Evolutionary conservation across 2,329 filamentous ascomycete genomes (phyloP).

Genomic region (Simplicillium sp.): DNA sequence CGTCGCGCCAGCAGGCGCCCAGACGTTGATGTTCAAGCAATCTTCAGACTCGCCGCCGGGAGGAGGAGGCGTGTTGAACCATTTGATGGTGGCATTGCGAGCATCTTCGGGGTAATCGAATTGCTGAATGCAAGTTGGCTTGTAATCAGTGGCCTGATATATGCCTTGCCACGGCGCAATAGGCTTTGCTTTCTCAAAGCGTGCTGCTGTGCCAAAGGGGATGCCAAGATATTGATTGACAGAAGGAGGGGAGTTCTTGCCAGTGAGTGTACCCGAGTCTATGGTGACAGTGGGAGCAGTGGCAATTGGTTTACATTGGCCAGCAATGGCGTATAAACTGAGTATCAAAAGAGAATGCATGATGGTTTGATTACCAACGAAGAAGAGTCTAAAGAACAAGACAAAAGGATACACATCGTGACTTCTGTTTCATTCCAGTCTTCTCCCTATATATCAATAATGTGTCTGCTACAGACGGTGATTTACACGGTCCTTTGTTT

Average conservation of each 20-base stretch:
- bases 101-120: slow-evolving; percentile 12
- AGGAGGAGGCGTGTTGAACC: slow-evolving; percentile 13
- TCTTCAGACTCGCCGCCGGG: slow-evolving; percentile 19
- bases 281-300: slow-evolving; percentile 10
- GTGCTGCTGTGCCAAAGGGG: slow-evolving; percentile 16
- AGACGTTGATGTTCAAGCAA: slow-evolving; percentile 24
- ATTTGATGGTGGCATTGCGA: slow-evolving; percentile 9
- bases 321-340: no score
- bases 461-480: no score
- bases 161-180: slow-evolving; percentile 9
- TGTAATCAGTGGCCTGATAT: slow-evolving; percentile 14
- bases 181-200: slow-evolving; percentile 13
- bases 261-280: slow-evolving; percentile 10
- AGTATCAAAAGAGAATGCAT: no score
- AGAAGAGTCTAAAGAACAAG: no score
- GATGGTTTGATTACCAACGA: no score
- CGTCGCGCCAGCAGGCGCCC: slow-evolving; percentile 12
- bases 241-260: slow-evolving; percentile 7
- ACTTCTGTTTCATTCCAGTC: no score
- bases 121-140: slow-evolving; percentile 16
- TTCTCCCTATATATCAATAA: no score
- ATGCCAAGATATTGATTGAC: slow-evolving; percentile 20
- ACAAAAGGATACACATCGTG: no score
- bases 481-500: no score
- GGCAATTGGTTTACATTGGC: no score